Evolutionary conservation across 2,329 filamentous ascomycete species (phyloP).

Genomic region (Teratosphaeria zuluensis): DNA sequence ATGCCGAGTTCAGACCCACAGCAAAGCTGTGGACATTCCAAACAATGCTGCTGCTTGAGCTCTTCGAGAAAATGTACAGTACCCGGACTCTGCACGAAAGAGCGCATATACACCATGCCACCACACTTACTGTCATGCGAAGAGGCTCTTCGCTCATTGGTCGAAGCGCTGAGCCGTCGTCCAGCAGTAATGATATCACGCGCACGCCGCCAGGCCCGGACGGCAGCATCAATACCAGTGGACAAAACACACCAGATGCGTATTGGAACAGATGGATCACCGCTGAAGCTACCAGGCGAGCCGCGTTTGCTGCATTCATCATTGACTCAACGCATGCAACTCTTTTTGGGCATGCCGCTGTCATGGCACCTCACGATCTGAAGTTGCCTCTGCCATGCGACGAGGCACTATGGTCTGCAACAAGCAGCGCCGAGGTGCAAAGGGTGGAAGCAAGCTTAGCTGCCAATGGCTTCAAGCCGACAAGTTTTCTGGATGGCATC

Average conservation of each 20-base stretch:
- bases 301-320: constrained; percentile 87
- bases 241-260: constrained; percentile 62
- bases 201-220: constrained; percentile 38
- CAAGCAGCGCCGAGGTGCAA: constrained; percentile 75
- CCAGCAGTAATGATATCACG: constrained; percentile 53
- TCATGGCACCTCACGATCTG: constrained; percentile 96
- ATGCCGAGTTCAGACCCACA: constrained; percentile 77
- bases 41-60: constrained; percentile 73
- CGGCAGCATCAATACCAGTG: constrained; percentile 34
- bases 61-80: constrained; percentile 98
- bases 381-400: constrained; percentile 84
- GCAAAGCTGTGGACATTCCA: constrained; percentile 97
- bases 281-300: constrained; percentile 79
- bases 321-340: constrained; percentile 93
- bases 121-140: constrained; percentile 89
- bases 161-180: constrained; percentile 71
- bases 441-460: constrained; percentile 71
- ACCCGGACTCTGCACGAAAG: constrained; percentile 85
- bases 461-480: constrained; percentile 72
- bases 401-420: constrained; percentile 84
- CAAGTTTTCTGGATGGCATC: constrained; percentile 81
- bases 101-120: constrained; percentile 93
- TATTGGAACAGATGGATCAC: constrained; percentile 97
- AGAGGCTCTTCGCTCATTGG: constrained; percentile 85
- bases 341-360: constrained; percentile 94